Evolutionary conservation across 306 rosid genomes (phyloP), one percentile per base, ranked within the genome.

Genomic region (Dalbergia cochinchinensis): DNA sequence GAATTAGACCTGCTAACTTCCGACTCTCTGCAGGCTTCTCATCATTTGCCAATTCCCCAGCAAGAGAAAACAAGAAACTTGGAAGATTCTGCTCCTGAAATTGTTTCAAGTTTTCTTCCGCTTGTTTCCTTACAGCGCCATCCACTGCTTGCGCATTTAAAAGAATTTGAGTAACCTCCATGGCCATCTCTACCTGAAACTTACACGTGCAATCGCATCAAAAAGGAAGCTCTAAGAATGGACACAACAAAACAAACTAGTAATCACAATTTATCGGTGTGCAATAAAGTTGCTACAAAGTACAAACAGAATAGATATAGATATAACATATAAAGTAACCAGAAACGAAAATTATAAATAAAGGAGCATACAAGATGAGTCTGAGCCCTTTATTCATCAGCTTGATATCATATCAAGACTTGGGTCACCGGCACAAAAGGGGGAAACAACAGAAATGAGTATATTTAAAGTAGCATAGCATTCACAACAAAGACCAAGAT

Each of bases 21-120:
- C 98, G 90, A 51, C 92, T 88, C 82, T 92, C 98, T 6, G 90
- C 88, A 34, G 98, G 98, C 86, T 94, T 94, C 3, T 92, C 98
- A 20, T 92, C 98, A 83, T 88, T 94, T 4, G 93, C 93, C 86
- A 94, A 80, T 81, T 94, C 98, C 42, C 90, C 93, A 55, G 98
- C 97, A 78, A 94, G 97, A 71, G 98, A 94, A 61, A 89, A 71
- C 84, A 94, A 83, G 77, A 94, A 94, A 74, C 90, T 82, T 7
- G 97, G 94, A 77, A 92, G 97, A 82, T 92, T 91, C 78, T 91
- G 98, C 71, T 94, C 97, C 83, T 94, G 98, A 83, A 92, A 92
- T 73, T 92, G 97, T 79, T 87, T 92, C 44, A 92, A 79, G 65
- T 58, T 88, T 76, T 92, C 98, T 84, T 94, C 98, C 0, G 98